Base-by-base conservation (phyloP, 495 filamentous ascomycete species). In the Penicillium paradoxum region DNA sequence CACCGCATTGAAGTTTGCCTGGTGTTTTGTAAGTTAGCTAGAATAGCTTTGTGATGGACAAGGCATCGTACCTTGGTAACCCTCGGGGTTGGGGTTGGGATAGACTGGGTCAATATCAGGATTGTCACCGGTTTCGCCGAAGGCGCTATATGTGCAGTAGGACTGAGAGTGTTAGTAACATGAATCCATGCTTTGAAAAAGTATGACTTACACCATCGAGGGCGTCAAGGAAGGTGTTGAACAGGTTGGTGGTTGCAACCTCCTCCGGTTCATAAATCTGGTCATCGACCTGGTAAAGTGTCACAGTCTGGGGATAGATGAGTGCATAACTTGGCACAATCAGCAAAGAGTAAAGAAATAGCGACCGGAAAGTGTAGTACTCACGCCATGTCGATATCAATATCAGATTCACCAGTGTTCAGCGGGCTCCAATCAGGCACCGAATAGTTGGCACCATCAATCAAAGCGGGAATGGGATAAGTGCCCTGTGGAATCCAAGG, bases 281-380 rank as follows among this genome's bases (percentile, higher is more conserved):
- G 54, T 82, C 79, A 53, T 82, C 81, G 0, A 73, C 72, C 51
- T 85, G 79, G 55, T 75, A 83, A 10, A 85, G 68, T 27, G 79
- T 77, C 0, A 79, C 70, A 1, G 68, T 72, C 52, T 84, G 82
- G 3, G 81, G 81, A 45, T 76, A 81, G 55, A 83, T 69, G 17
- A 72, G 46, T 4, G 73, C 44, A 52, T 70, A 74, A 15, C 62
- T 64, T 41, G 27, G 13, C 4, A 34, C 6, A 6, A 6, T 50
- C 22, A 53, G 55, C 45, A 50, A 51, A 19, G 1, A 5, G 2
- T 11, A 32, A 10, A 14, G 24, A 9, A 22, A 13, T 1, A 22
- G 21, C 0, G 4, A 13, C 18, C 19, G 1, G 9, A 8, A 30
- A 8, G 4, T 1, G 21, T 24, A 18, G 6, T 9, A 63, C 62